Conservation (phyloP, 2,329 filamentous ascomycete genomes). For the Aspergillus fumigatus region DNA sequence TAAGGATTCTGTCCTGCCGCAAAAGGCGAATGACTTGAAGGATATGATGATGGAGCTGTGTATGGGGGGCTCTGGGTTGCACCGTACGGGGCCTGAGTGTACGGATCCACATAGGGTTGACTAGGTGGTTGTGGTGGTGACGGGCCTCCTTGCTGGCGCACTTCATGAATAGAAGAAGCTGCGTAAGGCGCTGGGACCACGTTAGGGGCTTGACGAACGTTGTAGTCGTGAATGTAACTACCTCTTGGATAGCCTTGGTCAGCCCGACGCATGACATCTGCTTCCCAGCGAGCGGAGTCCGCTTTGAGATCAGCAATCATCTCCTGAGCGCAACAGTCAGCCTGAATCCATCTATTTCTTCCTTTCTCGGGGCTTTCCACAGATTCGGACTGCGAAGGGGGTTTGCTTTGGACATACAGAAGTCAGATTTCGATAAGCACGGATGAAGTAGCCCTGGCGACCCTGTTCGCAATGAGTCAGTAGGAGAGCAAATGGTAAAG, state of each 20-base stretch:
- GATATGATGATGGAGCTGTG: constrained; percentile 27
- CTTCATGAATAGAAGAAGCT: constrained; percentile 34
- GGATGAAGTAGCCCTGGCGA: constrained; percentile 71
- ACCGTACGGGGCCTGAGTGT: constrained; percentile 29
- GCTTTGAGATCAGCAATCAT: constrained; percentile 53
- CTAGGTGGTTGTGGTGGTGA: constrained; percentile 34
- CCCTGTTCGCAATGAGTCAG: constrained; percentile 48
- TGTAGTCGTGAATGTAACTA: constrained; percentile 38
- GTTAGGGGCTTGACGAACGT: constrained; percentile 35
- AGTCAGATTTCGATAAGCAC: constrained; percentile 72
- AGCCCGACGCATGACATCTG: constrained; percentile 37
- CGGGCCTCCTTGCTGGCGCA: constrained; percentile 33
- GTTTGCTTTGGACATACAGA: constrained; percentile 52
- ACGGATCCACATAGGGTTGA: constrained; percentile 33
- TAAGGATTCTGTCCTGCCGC: constrained; percentile 31
- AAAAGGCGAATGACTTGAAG: constrained; percentile 33
- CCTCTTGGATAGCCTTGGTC: constrained; percentile 40
- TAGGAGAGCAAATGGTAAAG: constrained; percentile 10
- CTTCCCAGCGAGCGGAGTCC: constrained; percentile 50
- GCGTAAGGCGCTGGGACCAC: constrained; percentile 34
- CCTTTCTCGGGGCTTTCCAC: background rate
- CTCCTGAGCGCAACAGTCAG: constrained; percentile 38
- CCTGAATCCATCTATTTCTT: constrained; percentile 7
- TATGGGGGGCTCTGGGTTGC: constrained; percentile 32
- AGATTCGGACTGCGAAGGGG: constrained; percentile 3